These are phyloP conservation scores for Hygrocybe punicea DNA, from an alignment of 768 basidiomycete genomes.

Conservation along the genomic window DNA sequence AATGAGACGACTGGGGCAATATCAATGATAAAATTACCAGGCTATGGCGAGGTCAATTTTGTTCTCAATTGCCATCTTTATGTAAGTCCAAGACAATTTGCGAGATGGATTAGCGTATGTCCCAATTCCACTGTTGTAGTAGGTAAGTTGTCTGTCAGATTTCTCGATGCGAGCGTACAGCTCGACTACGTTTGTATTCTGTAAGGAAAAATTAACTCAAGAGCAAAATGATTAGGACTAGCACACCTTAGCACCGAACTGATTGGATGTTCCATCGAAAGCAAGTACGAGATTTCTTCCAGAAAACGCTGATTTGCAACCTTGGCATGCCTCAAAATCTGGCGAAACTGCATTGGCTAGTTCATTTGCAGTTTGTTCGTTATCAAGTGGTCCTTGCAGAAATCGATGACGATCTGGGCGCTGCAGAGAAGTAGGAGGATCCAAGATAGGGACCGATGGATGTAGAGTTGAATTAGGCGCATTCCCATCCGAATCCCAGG, in stretches of 20 bases:
- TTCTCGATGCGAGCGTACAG: slow-evolving; percentile 24
- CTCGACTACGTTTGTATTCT: slow-evolving; percentile 34
- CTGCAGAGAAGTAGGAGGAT: too few relatives aligned
- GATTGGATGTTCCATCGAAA: slow-evolving; percentile 31
- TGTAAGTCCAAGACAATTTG: slow-evolving; percentile 9
- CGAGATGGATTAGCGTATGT: slow-evolving; percentile 23
- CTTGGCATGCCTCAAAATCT: too few relatives aligned
- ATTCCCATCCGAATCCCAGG: too few relatives aligned
- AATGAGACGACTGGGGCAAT: neutral
- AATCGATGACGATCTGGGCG: too few relatives aligned
- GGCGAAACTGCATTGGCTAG: too few relatives aligned
- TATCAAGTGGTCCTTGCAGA: too few relatives aligned
- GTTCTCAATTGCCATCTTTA: slow-evolving; percentile 12
- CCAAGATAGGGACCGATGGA: too few relatives aligned
- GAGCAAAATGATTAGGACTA: neutral
- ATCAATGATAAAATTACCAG: slow-evolving; percentile 4
- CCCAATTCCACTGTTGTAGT: slow-evolving; percentile 33
- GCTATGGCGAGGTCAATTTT: slow-evolving; percentile 19
- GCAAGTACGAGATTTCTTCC: slow-evolving; percentile 45
- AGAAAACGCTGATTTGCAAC: neutral
- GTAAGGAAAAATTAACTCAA: too few relatives aligned
- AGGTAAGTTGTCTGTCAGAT: slow-evolving; percentile 21
- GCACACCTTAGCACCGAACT: slow-evolving; percentile 21
- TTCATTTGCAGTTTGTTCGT: too few relatives aligned
- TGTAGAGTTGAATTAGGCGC: too few relatives aligned